Evolutionary conservation across 164 flowering plant species (phyloP).

Genomic region (Stephania cephalantha): DNA sequence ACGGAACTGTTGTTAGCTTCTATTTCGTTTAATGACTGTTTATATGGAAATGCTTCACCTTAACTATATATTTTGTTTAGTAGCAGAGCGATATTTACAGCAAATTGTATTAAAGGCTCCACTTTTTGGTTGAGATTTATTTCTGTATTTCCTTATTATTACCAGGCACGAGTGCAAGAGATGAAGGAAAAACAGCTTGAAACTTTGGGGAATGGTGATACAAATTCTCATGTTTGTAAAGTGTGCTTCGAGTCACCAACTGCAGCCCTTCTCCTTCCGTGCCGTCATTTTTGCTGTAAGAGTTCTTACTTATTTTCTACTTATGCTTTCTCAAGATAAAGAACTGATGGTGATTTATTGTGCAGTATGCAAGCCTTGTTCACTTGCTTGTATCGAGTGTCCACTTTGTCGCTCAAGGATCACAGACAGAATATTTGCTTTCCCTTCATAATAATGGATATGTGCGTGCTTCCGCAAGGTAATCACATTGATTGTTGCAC

Average conservation of each 20-base stretch:
- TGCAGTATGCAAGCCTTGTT: conserved; percentile 97
- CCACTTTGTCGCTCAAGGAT: conserved; percentile 90
- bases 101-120: background rate
- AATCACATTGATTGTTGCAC: background rate
- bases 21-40: background rate
- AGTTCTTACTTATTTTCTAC: background rate
- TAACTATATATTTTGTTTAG: background rate
- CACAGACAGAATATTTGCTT: conserved; percentile 84
- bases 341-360: background rate
- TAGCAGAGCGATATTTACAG: background rate
- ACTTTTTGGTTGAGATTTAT: background rate
- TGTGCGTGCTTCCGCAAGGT: background rate
- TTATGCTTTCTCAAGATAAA: background rate
- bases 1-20: background rate
- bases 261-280: conserved; percentile 93
- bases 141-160: background rate
- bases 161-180: conserved; percentile 90
- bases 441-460: conserved; percentile 46
- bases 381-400: conserved; percentile 92
- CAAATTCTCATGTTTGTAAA: conserved; percentile 87
- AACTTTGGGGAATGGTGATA: conserved; percentile 52
- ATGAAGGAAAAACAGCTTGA: conserved; percentile 81
- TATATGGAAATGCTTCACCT: background rate
- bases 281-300: conserved; percentile 97
- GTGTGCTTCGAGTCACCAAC: conserved; percentile 86